Percentiles rank a stretch among this genome's conserved stretches.
Evolutionary conservation across 208 protist genomes (phyloP).

Genomic region (Strigomonas galati): DNA sequence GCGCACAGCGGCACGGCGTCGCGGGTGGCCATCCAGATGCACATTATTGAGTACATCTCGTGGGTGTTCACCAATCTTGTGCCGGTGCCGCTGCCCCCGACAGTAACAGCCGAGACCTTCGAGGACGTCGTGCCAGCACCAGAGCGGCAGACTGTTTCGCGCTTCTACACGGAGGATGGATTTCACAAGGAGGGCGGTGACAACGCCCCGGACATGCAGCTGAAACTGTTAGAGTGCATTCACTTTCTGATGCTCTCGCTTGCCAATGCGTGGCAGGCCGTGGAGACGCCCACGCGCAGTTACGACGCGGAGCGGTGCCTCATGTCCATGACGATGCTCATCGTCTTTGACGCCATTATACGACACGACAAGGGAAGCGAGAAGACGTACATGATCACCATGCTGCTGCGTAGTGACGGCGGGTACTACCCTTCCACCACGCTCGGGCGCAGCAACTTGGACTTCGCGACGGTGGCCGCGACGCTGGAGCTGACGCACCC

Average conservation of each 20-base stretch:
- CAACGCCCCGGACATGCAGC: constrained; percentile 25
- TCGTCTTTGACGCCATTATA: constrained; percentile 67
- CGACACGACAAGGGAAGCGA: constrained; percentile 23
- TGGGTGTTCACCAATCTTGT: constrained; percentile 57
- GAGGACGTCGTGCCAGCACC: constrained; percentile 17
- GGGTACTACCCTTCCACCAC: constrained; percentile 69
- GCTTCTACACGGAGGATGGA: constrained; percentile 24
- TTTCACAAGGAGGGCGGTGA: constrained; percentile 4
- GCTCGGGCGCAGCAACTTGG: constrained; percentile 36
- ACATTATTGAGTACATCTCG: constrained; percentile 72
- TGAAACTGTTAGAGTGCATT: constrained; percentile 35
- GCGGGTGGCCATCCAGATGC: constrained; percentile 69
- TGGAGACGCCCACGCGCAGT: constrained; percentile 61
- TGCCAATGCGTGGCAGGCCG: constrained; percentile 75
- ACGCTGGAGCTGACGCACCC: constrained; percentile 62
- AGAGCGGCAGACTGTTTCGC: constrained; percentile 22
- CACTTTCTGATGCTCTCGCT: constrained; percentile 61
- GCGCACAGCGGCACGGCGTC: constrained; percentile 59
- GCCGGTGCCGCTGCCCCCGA: constrained; percentile 39
- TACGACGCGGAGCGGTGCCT: constrained; percentile 69
- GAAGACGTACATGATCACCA: constrained; percentile 32
- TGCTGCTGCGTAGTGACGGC: constrained; percentile 35
- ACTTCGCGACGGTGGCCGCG: constrained; percentile 43
- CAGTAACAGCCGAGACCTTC: constrained; percentile 3
- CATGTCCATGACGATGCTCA: constrained; percentile 53